phyloP scores from a whole-genome alignment of 2,329 filamentous ascomycete genomes.

The Ceratocystis destructans region DNA sequence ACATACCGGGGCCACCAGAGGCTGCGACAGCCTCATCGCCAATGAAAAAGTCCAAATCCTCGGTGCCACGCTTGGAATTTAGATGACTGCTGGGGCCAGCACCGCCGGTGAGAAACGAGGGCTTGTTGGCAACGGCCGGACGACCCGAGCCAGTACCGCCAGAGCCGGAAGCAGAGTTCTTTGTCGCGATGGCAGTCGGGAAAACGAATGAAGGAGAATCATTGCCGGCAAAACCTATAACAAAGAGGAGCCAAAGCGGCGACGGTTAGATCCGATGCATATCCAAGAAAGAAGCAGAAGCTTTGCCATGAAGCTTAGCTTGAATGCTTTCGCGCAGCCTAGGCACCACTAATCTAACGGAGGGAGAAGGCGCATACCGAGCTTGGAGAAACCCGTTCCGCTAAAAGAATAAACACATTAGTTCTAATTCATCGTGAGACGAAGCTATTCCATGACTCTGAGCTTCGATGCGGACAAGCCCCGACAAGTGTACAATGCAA shows the following conservation, averaged over 20 bases:
- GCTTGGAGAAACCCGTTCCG: conserved; percentile 98
- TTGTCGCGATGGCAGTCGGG: conserved; percentile 94
- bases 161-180: conserved; percentile 56
- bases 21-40: conserved; percentile 88
- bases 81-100: conserved; percentile 72
- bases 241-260: conserved; percentile 15
- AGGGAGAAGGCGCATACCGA: conserved; percentile 49
- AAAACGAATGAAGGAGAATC: conserved; percentile 99
- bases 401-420: conserved; percentile 35
- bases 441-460: neutral
- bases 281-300: conserved; percentile 13
- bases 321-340: neutral
- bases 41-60: conserved; percentile 98
- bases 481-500: conserved; percentile 1
- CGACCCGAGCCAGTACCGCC: conserved; percentile 73
- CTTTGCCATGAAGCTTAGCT: conserved; percentile 5
- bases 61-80: conserved; percentile 84
- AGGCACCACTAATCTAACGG: neutral
- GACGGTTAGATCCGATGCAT: conserved; percentile 14
- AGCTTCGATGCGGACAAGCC: neutral
- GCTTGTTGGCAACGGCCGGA: conserved; percentile 84
- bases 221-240: conserved; percentile 88
- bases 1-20: conserved; percentile 62
- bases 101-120: conserved; percentile 84
- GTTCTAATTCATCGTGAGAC: conserved; percentile 26